These are phyloP conservation scores for Saccharomycopsis malanga DNA, from an alignment of 805 yeast species.

Conservation along the genomic window DNA sequence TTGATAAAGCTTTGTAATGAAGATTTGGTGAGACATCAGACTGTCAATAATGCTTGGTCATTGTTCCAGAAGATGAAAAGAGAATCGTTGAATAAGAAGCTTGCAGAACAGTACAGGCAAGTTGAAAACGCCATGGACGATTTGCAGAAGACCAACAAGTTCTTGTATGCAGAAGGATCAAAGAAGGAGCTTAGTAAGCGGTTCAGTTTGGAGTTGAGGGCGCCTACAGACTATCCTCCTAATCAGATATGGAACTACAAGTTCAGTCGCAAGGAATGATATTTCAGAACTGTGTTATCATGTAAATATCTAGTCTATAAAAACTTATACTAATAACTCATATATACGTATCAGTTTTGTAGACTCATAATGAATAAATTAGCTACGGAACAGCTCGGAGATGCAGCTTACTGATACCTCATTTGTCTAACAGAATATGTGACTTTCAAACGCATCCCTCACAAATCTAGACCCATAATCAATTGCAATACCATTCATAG, in stretches of 20 bases:
- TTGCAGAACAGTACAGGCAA: slow-evolving; percentile 55
- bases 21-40: slow-evolving; percentile 77
- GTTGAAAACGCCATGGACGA: slow-evolving; percentile 69
- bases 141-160: slow-evolving; percentile 44
- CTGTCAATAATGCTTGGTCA: slow-evolving; percentile 80
- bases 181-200: slow-evolving; percentile 46
- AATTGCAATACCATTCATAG: too few species aligned
- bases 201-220: slow-evolving; percentile 77
- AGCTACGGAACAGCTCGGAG: too few species aligned
- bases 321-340: too few species aligned
- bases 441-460: too few species aligned
- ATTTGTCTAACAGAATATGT: too few species aligned
- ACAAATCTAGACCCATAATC: too few species aligned
- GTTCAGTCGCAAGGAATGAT: slow-evolving; percentile 37
- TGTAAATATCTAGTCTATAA: too few species aligned
- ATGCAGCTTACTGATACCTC: too few species aligned
- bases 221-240: slow-evolving; percentile 89
- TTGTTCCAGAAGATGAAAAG: slow-evolving; percentile 48
- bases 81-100: slow-evolving; percentile 33
- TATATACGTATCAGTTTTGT: too few species aligned
- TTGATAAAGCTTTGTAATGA: slow-evolving; percentile 67
- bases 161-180: slow-evolving; percentile 58
- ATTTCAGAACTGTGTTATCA: too few species aligned
- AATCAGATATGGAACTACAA: slow-evolving; percentile 70
- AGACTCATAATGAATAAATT: too few species aligned